These are phyloP conservation scores for Paradendryphiella salina DNA, from an alignment of 2,329 filamentous ascomycete species.

Conservation along the genomic window DNA sequence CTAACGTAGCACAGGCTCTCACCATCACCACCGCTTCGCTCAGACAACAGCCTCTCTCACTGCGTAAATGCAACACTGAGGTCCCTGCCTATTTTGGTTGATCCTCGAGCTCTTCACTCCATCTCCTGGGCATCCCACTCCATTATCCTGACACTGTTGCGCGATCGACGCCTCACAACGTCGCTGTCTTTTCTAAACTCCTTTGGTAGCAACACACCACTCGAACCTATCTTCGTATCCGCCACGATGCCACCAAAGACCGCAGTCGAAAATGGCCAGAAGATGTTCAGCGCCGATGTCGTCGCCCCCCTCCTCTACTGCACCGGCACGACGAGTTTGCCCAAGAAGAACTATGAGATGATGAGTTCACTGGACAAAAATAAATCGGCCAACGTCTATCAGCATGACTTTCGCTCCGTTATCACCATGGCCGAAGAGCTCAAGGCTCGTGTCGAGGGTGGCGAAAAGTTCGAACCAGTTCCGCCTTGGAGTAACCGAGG, in stretches of 20 bases:
- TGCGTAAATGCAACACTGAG: not conserved
- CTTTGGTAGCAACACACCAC: not conserved
- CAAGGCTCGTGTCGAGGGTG: constrained; percentile 29
- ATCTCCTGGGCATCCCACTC: constrained; percentile 4
- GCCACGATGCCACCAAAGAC: constrained; percentile 24
- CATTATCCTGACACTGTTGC: not conserved
- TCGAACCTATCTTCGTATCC: not conserved
- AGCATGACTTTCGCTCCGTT: constrained; percentile 36
- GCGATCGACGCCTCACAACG: not conserved
- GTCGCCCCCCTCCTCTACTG: constrained; percentile 34
- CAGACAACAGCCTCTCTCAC: constrained; percentile 13
- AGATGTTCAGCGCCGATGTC: constrained; percentile 26
- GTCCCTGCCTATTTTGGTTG: constrained; percentile 6
- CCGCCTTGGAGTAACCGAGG: constrained; percentile 29
- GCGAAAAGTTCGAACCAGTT: constrained; percentile 32
- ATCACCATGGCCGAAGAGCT: constrained; percentile 34
- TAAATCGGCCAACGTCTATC: constrained; percentile 27
- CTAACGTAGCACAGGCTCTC: not conserved
- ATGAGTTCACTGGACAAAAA: constrained; percentile 36
- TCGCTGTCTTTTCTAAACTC: not conserved
- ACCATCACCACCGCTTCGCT: constrained; percentile 11
- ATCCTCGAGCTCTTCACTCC: not conserved
- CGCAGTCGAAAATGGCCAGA: constrained; percentile 10
- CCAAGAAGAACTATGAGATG: constrained; percentile 29
- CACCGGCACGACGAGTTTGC: constrained; percentile 23